Base-by-base conservation (phyloP, 306 rosid genomes). In the Spatholobus suberectus region DNA sequence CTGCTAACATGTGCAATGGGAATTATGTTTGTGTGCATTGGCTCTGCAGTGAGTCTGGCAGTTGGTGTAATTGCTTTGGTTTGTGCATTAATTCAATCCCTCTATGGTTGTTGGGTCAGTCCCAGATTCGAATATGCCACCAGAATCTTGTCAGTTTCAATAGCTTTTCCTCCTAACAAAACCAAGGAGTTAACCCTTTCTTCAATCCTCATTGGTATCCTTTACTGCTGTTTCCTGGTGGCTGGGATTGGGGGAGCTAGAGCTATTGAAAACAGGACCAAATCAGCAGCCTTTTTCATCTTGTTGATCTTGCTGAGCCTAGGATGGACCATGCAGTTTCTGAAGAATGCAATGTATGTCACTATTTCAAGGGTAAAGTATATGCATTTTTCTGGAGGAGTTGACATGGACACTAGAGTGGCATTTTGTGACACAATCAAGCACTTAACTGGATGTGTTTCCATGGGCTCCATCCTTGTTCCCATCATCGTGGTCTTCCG, bases 311-410 rank as follows among this genome's bases (percentile, higher is more conserved):
- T 93, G 73, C 74, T 89, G 71, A 95, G 97, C 89, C 82, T 91
- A 46, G 87, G 83, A 8, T 91, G 97, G 98, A 91, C 92, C 8
- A 87, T 90, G 97, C 94, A 91, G 62, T 88, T 91, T 35, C 81
- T 93, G 70, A 93, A 88, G 87, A 90, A 92, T 82, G 83, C 79
- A 63, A 18, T 92, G 73, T 82, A 76, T 35, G 91, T 93, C 78
- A 84, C 91, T 4, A 49, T 91, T 81, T 82, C 97, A n/a, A 82
- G 91, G 57, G 84, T 93, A 52, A 90, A 88, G 88, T 91, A 84
- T 71, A 75, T 82, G 86, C 37, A 81, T 69, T 83, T 88, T 4
- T 74, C 89, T 1, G 35, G 46, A 14, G 90, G 89, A 17, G 37
- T 11, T 5, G 81, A 87, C 1, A 21, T 88, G 5, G 76, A 84